Percentiles rank a stretch among this genome's conserved stretches.
Evolutionary conservation across 805 yeast genomes (phyloP).

Genomic region (Starmerella gropengiesseri): DNA sequence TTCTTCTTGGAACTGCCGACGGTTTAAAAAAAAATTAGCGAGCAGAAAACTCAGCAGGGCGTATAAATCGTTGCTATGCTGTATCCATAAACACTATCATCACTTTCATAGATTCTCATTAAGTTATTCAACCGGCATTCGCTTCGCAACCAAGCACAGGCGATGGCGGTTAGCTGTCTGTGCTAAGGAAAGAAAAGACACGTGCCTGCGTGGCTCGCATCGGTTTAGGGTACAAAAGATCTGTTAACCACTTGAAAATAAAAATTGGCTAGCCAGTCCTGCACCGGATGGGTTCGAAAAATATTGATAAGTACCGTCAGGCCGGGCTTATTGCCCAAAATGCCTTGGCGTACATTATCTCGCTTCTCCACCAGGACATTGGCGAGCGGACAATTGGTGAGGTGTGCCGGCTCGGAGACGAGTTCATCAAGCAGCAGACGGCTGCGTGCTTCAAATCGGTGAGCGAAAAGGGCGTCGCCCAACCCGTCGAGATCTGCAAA

Average conservation of each 20-base stretch:
- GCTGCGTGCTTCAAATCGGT: constrained; percentile 42
- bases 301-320: constrained; percentile 65
- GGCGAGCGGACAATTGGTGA: constrained; percentile 46
- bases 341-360: constrained; percentile 53
- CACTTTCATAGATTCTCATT: too few species aligned
- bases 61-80: too few species aligned
- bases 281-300: constrained; percentile 9
- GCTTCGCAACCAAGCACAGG: too few species aligned
- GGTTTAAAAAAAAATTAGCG: not conserved
- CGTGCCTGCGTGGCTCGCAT: too few species aligned
- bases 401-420: constrained; percentile 73
- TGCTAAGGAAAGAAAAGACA: too few species aligned
- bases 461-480: constrained; percentile 79
- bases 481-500: constrained; percentile 81
- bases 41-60: not conserved
- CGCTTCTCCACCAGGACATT: constrained; percentile 61
- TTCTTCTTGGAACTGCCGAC: too few species aligned
- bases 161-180: too few species aligned
- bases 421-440: constrained; percentile 52
- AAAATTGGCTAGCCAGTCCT: not conserved
- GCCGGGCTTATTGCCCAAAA: constrained; percentile 89
- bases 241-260: not conserved
- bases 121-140: too few species aligned
- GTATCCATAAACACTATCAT: too few species aligned
- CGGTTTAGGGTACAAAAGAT: too few species aligned